These are phyloP conservation scores for Saxophila tyrrhenica DNA, from an alignment of 495 filamentous ascomycete genomes.

Conservation along the genomic window DNA sequence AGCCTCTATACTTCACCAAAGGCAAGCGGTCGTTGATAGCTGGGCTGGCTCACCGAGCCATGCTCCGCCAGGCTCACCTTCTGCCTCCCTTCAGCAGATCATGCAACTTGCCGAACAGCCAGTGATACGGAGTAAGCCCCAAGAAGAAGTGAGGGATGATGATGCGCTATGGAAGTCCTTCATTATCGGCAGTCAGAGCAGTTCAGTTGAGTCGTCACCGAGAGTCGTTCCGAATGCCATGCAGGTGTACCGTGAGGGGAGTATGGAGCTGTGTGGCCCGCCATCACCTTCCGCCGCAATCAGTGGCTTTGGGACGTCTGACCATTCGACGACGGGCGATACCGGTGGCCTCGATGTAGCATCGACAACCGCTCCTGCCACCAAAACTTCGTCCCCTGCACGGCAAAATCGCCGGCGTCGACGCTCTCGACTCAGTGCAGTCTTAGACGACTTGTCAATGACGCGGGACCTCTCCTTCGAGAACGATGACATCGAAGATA, in stretches of 20 bases:
- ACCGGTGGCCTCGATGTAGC: background rate
- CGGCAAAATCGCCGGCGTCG: background rate
- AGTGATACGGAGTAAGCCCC: background rate
- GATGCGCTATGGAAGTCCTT: conserved; percentile 10
- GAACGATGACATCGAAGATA: background rate
- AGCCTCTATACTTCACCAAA: background rate
- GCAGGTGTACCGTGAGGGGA: background rate
- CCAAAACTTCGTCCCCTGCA: background rate
- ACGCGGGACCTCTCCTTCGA: no score
- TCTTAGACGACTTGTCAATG: no score
- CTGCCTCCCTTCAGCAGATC: conserved; percentile 6
- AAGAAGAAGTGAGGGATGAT: background rate
- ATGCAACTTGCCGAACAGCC: conserved; percentile 1
- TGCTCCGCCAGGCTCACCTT: background rate
- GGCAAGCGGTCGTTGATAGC: background rate
- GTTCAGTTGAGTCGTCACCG: background rate
- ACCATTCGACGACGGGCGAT: conserved; percentile 3
- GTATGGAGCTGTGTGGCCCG: background rate
- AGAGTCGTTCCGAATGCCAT: background rate
- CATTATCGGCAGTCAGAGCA: conserved; percentile 11
- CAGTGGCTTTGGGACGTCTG: conserved; percentile 14
- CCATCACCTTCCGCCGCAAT: background rate
- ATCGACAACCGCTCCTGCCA: background rate
- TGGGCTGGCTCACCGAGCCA: background rate
- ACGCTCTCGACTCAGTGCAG: background rate